Percentiles rank a stretch among this genome's conserved stretches.
Conservation (phyloP, 1,284 basidiomycete species). For the Athelia psychrophila region DNA sequence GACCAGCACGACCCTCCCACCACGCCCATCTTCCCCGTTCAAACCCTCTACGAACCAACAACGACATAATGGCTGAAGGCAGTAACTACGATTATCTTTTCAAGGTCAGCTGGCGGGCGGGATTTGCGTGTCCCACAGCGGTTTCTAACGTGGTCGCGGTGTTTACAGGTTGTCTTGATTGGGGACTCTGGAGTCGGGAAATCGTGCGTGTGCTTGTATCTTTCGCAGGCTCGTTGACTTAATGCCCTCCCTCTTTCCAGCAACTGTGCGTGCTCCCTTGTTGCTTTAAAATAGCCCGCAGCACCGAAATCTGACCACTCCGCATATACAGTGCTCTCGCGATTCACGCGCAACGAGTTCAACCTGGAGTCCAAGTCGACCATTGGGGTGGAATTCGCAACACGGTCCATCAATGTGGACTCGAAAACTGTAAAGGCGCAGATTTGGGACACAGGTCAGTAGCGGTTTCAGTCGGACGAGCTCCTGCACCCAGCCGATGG, state of each 20-base stretch:
- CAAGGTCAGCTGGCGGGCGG: slow-evolving; percentile 60
- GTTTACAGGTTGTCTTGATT: slow-evolving; percentile 86
- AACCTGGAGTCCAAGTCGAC: slow-evolving; percentile 99
- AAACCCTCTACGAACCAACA: neutral
- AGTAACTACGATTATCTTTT: slow-evolving; percentile 96
- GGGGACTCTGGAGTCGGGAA: slow-evolving; percentile 99
- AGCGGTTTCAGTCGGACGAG: slow-evolving; percentile 9
- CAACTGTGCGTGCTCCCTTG: too few relatives aligned
- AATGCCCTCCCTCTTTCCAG: too few relatives aligned
- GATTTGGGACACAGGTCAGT: slow-evolving; percentile 97
- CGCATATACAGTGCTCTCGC: slow-evolving; percentile 65
- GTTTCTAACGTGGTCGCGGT: slow-evolving; percentile 2
- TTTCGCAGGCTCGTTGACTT: too few relatives aligned
- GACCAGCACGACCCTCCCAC: too few relatives aligned
- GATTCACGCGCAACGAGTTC: slow-evolving; percentile 99
- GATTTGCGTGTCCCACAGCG: slow-evolving; percentile 5
- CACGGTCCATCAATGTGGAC: slow-evolving; percentile 92
- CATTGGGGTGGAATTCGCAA: slow-evolving; percentile 99
- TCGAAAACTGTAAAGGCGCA: slow-evolving; percentile 98
- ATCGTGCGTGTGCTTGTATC: slow-evolving; percentile 61
- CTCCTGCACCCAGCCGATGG: neutral
- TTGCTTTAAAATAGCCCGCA: too few relatives aligned
- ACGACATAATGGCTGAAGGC: slow-evolving; percentile 70
- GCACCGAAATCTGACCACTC: neutral
- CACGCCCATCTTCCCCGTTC: neutral